Conservation (phyloP, 176 grass and related monocot species). For the Avena sativa region DNA sequence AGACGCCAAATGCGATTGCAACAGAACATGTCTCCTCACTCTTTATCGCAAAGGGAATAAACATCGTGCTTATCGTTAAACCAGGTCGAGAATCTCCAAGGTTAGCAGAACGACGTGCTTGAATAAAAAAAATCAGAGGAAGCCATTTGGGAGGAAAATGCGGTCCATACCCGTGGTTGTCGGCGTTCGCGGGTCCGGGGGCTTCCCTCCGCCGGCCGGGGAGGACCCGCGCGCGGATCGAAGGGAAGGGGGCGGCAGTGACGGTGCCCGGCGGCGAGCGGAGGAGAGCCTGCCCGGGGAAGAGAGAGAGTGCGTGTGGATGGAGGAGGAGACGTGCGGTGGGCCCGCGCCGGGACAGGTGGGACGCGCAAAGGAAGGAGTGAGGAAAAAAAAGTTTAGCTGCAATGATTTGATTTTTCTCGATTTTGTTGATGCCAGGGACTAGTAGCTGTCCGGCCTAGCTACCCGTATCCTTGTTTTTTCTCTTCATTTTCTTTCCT, state of each 20-base stretch:
- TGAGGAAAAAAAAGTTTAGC: neutral
- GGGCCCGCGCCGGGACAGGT: constrained; percentile 48
- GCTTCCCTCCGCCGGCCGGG: constrained; percentile 12
- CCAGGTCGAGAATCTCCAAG: constrained; percentile 34
- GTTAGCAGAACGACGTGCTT: neutral
- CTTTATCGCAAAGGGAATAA: neutral
- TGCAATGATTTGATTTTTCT: constrained; percentile 27
- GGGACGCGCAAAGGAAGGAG: constrained; percentile 43
- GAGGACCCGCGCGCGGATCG: neutral
- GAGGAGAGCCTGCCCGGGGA: neutral
- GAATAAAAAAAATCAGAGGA: neutral
- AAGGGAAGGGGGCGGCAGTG: neutral
- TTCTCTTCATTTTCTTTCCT: neutral
- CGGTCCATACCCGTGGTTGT: neutral
- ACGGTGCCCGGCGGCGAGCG: constrained; percentile 41
- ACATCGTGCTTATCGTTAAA: neutral
- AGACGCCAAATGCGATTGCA: constrained; percentile 32
- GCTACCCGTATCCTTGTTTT: constrained; percentile 19
- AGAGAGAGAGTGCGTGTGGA: neutral
- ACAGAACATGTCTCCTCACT: neutral
- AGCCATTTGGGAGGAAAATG: neutral
- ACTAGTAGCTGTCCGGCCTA: constrained; percentile 37
- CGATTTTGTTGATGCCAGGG: constrained; percentile 35
- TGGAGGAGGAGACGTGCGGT: constrained; percentile 45
- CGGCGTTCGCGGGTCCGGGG: constrained; percentile 28